Evolutionary conservation across 192 early-diverging fungal genomes (phyloP).

Genomic region (Mortierella claussenii): DNA sequence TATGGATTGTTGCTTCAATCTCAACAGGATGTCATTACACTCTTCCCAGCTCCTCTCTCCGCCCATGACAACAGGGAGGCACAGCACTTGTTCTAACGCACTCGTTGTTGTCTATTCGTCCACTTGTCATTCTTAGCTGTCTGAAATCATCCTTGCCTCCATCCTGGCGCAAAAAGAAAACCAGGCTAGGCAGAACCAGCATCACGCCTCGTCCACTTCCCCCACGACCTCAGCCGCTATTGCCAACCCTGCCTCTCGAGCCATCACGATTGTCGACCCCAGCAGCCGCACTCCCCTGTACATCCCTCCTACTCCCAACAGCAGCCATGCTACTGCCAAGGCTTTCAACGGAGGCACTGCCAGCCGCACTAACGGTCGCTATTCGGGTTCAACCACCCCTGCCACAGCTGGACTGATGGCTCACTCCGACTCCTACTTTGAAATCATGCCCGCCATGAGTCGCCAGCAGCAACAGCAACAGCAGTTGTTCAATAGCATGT

Average conservation of each 20-base stretch:
- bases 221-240: slow-evolving; percentile 6
- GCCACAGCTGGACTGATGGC: slow-evolving; percentile 47
- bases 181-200: slow-evolving; percentile 25
- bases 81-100: not conserved
- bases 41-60: too few relatives aligned
- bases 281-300: slow-evolving; percentile 59
- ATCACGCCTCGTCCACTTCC: slow-evolving; percentile 19
- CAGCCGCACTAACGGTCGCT: slow-evolving; percentile 27
- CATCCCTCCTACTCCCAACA: slow-evolving; percentile 28
- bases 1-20: too few relatives aligned
- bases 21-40: too few relatives aligned
- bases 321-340: slow-evolving; percentile 2
- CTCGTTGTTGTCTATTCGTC: not conserved
- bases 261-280: slow-evolving; percentile 64
- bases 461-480: slow-evolving; percentile 39
- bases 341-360: not conserved
- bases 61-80: too few relatives aligned
- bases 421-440: slow-evolving; percentile 40
- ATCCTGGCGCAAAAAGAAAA: slow-evolving; percentile 45
- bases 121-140: slow-evolving; percentile 32
- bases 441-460: slow-evolving; percentile 17
- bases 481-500: slow-evolving; percentile 39
- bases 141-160: slow-evolving; percentile 53
- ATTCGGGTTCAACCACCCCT: slow-evolving; percentile 32
- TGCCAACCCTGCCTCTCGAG: slow-evolving; percentile 38